Evolutionary conservation across 164 flowering plant species (phyloP).

Genomic region (Magnolia kwangsiensis): DNA sequence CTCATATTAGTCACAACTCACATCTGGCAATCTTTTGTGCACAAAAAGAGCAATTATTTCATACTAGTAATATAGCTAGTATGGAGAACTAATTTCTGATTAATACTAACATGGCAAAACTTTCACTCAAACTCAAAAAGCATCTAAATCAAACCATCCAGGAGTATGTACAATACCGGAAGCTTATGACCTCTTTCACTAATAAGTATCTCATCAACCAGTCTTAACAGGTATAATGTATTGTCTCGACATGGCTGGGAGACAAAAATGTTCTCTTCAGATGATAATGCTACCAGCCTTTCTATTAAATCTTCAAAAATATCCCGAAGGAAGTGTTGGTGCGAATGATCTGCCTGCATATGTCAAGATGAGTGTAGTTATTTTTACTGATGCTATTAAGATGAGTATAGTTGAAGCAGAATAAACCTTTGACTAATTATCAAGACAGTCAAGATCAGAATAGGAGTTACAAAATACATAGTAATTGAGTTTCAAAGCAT

Average conservation of each 20-base stretch:
- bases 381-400: not conserved
- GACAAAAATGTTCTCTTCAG: constrained; percentile 66
- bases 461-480: not conserved
- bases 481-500: not conserved
- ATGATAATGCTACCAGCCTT: constrained; percentile 53
- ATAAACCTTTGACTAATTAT: not conserved
- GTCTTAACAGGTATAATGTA: constrained; percentile 66
- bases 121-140: not conserved
- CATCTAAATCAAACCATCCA: constrained; percentile 5
- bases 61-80: not conserved
- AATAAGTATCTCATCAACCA: constrained; percentile 87
- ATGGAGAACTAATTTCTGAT: not conserved
- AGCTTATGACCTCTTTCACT: constrained; percentile 60
- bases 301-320: constrained; percentile 66
- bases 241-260: constrained; percentile 97
- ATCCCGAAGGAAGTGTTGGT: constrained; percentile 56
- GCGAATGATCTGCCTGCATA: constrained; percentile 55
- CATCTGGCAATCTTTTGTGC: not conserved
- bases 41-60: not conserved
- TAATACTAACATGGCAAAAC: not conserved
- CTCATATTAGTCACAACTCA: not conserved
- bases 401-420: not conserved
- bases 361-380: constrained; percentile 2
- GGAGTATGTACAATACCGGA: constrained; percentile 49
- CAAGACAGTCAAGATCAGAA: not conserved